phyloP scores from a whole-genome alignment of 768 basidiomycete genomes.

The Phylloporus sp. region DNA sequence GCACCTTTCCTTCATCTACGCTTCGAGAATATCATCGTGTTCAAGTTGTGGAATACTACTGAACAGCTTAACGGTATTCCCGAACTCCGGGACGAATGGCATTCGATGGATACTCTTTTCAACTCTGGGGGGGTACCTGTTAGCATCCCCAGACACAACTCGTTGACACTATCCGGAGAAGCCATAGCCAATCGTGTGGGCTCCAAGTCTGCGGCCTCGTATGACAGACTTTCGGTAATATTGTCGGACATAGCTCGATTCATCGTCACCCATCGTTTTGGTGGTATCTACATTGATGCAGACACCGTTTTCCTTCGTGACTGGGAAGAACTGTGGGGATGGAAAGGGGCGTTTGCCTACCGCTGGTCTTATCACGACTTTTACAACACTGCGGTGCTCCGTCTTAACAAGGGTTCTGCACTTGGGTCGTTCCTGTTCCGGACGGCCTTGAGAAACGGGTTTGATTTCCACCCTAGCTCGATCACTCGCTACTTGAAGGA shows the following conservation, averaged over 20 bases:
- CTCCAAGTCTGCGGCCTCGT: conserved; percentile 50
- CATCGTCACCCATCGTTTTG: conserved; percentile 88
- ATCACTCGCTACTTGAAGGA: conserved; percentile 42
- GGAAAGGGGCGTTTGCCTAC: conserved; percentile 28
- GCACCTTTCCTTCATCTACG: conserved; percentile 48
- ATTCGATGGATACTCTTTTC: conserved; percentile 71
- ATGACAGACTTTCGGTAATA: conserved; percentile 85
- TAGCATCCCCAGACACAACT: conserved; percentile 36
- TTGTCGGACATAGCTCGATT: conserved; percentile 97
- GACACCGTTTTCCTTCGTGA: conserved; percentile 90
- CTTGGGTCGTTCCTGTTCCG: conserved; percentile 83
- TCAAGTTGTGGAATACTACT: conserved; percentile 88
- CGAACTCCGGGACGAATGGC: conserved; percentile 88
- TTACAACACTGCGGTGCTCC: conserved; percentile 92
- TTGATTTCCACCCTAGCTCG: conserved; percentile 96
- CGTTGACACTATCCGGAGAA: background rate
- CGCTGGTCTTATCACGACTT: conserved; percentile 89
- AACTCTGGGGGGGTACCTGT: conserved; percentile 82
- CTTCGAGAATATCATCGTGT: conserved; percentile 29
- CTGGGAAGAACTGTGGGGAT: conserved; percentile 48
- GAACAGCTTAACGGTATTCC: conserved; percentile 76
- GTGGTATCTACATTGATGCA: conserved; percentile 92
- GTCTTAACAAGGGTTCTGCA: background rate
- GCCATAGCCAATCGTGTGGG: conserved; percentile 45
- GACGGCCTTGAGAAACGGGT: conserved; percentile 83